Evolutionary conservation across 495 filamentous ascomycete genomes (phyloP), one percentile per base, ranked within the genome.

Genomic region (Daldinia decipiens): DNA sequence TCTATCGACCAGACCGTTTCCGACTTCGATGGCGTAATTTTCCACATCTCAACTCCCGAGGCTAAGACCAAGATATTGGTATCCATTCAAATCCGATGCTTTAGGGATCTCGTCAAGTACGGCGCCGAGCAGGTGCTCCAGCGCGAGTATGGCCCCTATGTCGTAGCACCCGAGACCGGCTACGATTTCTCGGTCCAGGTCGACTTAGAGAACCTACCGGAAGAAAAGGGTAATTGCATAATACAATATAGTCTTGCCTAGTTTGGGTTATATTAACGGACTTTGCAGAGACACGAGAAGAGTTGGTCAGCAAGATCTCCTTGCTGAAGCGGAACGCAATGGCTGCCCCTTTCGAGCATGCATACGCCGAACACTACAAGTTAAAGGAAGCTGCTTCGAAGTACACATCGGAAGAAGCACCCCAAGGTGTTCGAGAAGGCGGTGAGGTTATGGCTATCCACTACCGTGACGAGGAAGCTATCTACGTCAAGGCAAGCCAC

Each of bases 401-500:
- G 76, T 97, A 93, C 73, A 97, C 90, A 11, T 89, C 91, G 1
- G 95, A 98, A 80, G 90, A 93, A 47, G 96, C 96, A 13, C 95
- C 95, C 1, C 90, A 95, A 76, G 94, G 93, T 50, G 84, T 96
- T 36, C 82, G 86, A 74, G 94, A 97, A 82, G 93, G 94, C 31
- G 94, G 94, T 40, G 90, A 96, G 70, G 91, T 98, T 26, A 97
- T 95, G 91, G 91, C 94, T 2, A 95, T 99, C 65, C 94, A 98
- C 73, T 98, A 99, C 82, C 90, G 95, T 17, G 96, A 99, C 70
- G 95, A 98, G 82, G 95, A 99, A 78, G 95, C 95, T n/a, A 98
- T 99, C 77, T 99, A 97, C 80, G 93, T 99, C 84, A 97, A 98
- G 80, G 95, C 95, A 34, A 96, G 91, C 79, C 91, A 94, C 78